Conservation (phyloP, 371 early-diverging fungal genomes). For the Mucor velutinosus region DNA sequence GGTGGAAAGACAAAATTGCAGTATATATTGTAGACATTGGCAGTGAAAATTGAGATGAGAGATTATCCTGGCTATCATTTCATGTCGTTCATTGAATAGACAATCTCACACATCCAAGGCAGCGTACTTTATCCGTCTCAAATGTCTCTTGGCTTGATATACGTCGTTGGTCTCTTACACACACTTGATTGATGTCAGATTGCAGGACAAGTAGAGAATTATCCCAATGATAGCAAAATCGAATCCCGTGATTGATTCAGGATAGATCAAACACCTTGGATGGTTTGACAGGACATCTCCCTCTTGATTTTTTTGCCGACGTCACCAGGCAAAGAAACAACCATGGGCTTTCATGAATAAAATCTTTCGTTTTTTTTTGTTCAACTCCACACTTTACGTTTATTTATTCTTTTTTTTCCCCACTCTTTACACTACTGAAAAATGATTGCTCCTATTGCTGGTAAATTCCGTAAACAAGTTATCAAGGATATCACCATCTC, state of each 20-base stretch:
- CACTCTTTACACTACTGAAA: not conserved
- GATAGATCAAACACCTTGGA: not conserved
- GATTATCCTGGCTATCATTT: no score
- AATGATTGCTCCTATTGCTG: slow-evolving; percentile 58
- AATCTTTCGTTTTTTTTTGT: not conserved
- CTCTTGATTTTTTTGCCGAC: not conserved
- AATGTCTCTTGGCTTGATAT: no score
- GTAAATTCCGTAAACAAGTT: slow-evolving; percentile 49
- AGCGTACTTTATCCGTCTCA: no score
- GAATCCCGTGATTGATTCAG: not conserved
- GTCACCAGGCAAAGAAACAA: not conserved
- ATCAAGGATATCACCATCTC: slow-evolving; percentile 44
- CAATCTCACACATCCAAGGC: no score
- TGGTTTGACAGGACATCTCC: not conserved
- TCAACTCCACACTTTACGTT: not conserved
- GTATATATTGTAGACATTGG: no score
- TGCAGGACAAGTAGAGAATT: not conserved
- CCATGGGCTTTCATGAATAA: not conserved
- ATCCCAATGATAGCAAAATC: not conserved
- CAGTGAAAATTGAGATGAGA: no score
- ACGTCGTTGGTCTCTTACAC: no score
- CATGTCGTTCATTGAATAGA: no score
- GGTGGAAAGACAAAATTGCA: no score
- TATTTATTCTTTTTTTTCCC: slow-evolving; percentile 8
- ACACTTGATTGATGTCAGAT: not conserved